A percentile compares a stretch with the other conserved stretches of the same genome.
Evolutionary conservation across 495 filamentous ascomycete species (phyloP).

Genomic region (Penicillium paxilli): DNA sequence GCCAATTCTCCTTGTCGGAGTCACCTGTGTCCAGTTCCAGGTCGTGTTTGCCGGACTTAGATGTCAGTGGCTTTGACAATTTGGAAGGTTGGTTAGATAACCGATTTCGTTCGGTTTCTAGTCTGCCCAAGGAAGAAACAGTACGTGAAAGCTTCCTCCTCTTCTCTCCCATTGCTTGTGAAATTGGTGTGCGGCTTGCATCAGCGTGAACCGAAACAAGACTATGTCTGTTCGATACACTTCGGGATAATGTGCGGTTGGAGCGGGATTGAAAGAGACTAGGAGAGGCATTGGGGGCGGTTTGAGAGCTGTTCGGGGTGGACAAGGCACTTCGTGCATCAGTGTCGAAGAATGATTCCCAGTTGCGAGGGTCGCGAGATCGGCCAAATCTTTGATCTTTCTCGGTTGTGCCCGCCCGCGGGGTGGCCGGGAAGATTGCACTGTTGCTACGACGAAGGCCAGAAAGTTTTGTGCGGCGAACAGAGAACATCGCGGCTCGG

Average conservation of each 20-base stretch:
- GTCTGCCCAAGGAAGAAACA: slow-evolving; percentile 63
- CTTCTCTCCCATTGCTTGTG: slow-evolving; percentile 54
- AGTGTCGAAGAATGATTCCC: slow-evolving; percentile 79
- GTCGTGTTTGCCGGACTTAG: slow-evolving; percentile 30
- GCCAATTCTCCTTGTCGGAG: slow-evolving; percentile 95
- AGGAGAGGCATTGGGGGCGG: slow-evolving; percentile 71
- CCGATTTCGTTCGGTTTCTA: slow-evolving; percentile 51
- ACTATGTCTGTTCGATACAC: slow-evolving; percentile 52
- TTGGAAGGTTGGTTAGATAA: slow-evolving; percentile 18
- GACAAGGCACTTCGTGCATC: slow-evolving; percentile 72
- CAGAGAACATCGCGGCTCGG: slow-evolving; percentile 51
- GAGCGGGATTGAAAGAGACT: slow-evolving; percentile 67
- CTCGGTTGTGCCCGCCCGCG: slow-evolving; percentile 28
- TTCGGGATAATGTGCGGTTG: slow-evolving; percentile 44
- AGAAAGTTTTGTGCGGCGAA: slow-evolving; percentile 51
- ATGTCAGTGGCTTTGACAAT: slow-evolving; percentile 24
- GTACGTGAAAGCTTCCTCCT: slow-evolving; percentile 61
- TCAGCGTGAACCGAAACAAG: slow-evolving; percentile 47
- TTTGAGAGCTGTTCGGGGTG: slow-evolving; percentile 68
- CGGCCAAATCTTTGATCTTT: slow-evolving; percentile 58
- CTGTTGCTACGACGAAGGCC: slow-evolving; percentile 64
- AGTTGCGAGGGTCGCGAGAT: slow-evolving; percentile 78
- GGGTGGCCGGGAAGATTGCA: slow-evolving; percentile 45
- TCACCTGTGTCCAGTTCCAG: slow-evolving; percentile 58
- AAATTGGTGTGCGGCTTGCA: slow-evolving; percentile 43